Evolutionary conservation across 805 yeast genomes (phyloP).

Genomic region (Candida boleticola): DNA sequence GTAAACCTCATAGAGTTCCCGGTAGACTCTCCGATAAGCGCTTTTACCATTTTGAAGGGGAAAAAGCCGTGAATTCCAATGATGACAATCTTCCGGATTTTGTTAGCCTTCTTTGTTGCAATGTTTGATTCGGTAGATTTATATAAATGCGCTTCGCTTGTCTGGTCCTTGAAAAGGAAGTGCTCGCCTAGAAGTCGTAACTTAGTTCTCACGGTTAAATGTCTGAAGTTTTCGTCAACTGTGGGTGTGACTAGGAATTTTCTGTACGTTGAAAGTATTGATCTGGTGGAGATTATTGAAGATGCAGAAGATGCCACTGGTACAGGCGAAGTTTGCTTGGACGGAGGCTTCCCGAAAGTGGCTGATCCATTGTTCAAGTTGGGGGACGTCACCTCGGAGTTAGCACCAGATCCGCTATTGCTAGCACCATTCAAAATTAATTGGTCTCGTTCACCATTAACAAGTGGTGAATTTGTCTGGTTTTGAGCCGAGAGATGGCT

Average conservation of each 20-base stretch:
- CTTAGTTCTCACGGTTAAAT: conserved; percentile 21
- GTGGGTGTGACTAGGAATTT: conserved; percentile 15
- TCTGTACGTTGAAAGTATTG: conserved; percentile 1
- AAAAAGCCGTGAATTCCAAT: conserved; percentile 39
- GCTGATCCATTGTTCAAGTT: background rate
- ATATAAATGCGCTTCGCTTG: conserved; percentile 28
- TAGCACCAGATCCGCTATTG: background rate
- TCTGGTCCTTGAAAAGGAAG: conserved; percentile 17
- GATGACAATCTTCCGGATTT: conserved; percentile 24
- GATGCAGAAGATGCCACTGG: background rate
- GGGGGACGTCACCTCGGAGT: background rate
- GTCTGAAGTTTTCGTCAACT: conserved; percentile 22
- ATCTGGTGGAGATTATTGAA: conserved; percentile 1
- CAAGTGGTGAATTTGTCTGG: background rate
- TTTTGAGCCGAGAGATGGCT: background rate
- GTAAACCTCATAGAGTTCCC: conserved; percentile 32
- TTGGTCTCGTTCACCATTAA: background rate
- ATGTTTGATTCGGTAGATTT: conserved; percentile 9
- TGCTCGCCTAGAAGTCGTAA: conserved; percentile 22
- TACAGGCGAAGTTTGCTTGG: background rate
- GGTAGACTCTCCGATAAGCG: conserved; percentile 34
- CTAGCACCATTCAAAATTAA: background rate
- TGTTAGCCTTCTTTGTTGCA: conserved; percentile 8
- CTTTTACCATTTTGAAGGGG: conserved; percentile 38
- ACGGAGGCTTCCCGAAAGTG: background rate